These are phyloP conservation scores for Phanerodontia chrysosporium DNA, from an alignment of 768 basidiomycete species.

Conservation along the genomic window DNA sequence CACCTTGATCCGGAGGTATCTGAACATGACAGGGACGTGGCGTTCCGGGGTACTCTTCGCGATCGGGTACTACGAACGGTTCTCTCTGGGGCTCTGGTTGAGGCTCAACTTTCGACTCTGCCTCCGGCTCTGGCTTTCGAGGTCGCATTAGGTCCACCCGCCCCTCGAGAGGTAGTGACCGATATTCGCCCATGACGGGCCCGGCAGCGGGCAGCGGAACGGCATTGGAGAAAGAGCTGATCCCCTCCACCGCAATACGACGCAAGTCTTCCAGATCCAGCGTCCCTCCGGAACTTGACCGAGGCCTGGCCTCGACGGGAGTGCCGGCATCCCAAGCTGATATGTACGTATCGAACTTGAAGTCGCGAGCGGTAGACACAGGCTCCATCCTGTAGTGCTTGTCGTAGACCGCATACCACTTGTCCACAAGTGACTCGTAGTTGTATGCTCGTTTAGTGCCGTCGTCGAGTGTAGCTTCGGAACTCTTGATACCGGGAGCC, in stretches of 20 bases:
- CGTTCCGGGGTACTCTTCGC: slow-evolving; percentile 13
- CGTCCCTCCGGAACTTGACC: slow-evolving; percentile 27
- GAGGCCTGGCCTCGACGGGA: slow-evolving; percentile 5
- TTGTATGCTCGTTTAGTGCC: slow-evolving; percentile 55
- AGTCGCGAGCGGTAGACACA: slow-evolving; percentile 38
- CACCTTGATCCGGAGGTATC: slow-evolving; percentile 23
- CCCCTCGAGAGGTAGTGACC: slow-evolving; percentile 79
- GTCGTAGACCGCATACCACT: slow-evolving; percentile 92
- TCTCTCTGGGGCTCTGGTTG: neutral
- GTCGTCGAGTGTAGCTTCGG: slow-evolving; percentile 27
- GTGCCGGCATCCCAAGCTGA: slow-evolving; percentile 69
- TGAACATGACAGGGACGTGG: slow-evolving; percentile 14
- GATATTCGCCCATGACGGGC: slow-evolving; percentile 66
- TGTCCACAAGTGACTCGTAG: slow-evolving; percentile 78
- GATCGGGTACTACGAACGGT: neutral
- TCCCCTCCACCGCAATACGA: slow-evolving; percentile 56
- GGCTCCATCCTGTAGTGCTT: slow-evolving; percentile 69
- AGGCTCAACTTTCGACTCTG: slow-evolving; percentile 3
- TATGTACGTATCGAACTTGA: slow-evolving; percentile 63
- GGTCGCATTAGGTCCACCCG: slow-evolving; percentile 85
- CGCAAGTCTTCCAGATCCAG: slow-evolving; percentile 65
- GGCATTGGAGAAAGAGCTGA: slow-evolving; percentile 19
- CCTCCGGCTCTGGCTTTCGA: slow-evolving; percentile 9
- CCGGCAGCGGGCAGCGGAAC: slow-evolving; percentile 1
- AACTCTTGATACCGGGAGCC: slow-evolving; percentile 45